Percentiles rank a stretch among this genome's conserved stretches.
Conservation (phyloP, 495 filamentous ascomycete species). For the Bathelium albidoporum region DNA sequence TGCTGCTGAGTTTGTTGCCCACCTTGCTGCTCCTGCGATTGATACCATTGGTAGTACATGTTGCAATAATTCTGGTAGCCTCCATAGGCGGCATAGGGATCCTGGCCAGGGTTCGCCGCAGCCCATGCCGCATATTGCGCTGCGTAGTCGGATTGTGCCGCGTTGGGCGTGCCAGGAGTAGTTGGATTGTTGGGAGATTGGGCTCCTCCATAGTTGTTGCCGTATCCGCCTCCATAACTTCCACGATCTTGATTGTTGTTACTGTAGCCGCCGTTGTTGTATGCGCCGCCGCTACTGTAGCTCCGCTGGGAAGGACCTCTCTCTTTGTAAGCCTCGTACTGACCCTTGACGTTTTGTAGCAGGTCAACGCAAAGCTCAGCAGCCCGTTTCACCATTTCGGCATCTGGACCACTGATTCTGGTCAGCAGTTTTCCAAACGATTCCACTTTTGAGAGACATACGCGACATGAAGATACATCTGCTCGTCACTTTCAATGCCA, state of each 20-base stretch:
- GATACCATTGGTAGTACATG: constrained; percentile 42
- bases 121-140: constrained; percentile 68
- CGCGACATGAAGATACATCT: constrained; percentile 94
- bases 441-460: constrained; percentile 36
- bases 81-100: constrained; percentile 89
- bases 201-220: constrained; percentile 13
- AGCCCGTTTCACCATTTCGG: constrained; percentile 72
- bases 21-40: constrained; percentile 43
- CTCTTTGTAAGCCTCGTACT: constrained; percentile 83
- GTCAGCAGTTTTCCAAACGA: constrained; percentile 18
- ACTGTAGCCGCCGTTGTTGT: constrained; percentile 7
- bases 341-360: constrained; percentile 66
- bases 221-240: constrained; percentile 23
- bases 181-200: constrained; percentile 28
- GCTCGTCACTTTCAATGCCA: constrained; percentile 78
- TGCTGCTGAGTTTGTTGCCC: constrained; percentile 19
- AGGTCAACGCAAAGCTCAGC: constrained; percentile 84
- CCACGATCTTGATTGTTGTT: constrained; percentile 11
- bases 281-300: constrained; percentile 41
- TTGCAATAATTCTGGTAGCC: constrained; percentile 61
- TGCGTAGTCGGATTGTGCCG: constrained; percentile 28
- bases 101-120: constrained; percentile 68
- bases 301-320: constrained; percentile 61
- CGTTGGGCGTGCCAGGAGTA: constrained; percentile 7
- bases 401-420: constrained; percentile 70